Evolutionary conservation across 805 yeast species (phyloP), one percentile per base, ranked within the genome.

Genomic region (Pichia cephalocereana): DNA sequence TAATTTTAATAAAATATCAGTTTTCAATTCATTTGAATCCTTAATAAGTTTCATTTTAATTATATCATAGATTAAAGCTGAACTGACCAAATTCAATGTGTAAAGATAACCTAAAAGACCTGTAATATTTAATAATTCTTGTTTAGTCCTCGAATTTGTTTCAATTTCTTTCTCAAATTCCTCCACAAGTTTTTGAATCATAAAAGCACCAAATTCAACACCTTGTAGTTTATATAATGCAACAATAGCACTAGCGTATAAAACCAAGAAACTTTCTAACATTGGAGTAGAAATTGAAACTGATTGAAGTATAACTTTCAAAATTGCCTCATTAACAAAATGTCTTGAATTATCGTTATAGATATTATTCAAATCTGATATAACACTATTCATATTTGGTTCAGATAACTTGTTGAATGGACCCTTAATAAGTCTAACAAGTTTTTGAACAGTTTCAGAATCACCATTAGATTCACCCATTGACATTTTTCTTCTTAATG

Each of bases 401-500:
- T 91, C 98, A 1, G 96, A 85, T n/a, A 93, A 72, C 63, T 81
- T 83, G 63, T 93, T 93, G 57, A 93, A 70, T 1, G 88, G 80
- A 50, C 97, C 90, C 58, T 89, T 93, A 43, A 90, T 75, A 6
- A 79, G 68, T 56, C 80, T 78, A 46, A 75, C 74, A 37, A 90
- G 67, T 37, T 71, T 75, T 3, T 68, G 44, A 8, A 70, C 60
- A 47, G 74, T 79, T 50, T 75, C 79, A 19, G 76, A 68, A 3
- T 68, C 70, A 4, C 58, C 65, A 0, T 55, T 57, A 4, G 37
- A 41, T 11, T 49, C 49, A 38, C 62, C 70, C 19, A 68, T 48
- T 44, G 71, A 74, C 50, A 74, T 52, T 56, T 72, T 74, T 41
- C 77, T 73, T 50, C 98, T 75, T 48, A 85, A 64, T 0, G 96